Base-by-base conservation (phyloP, 2,329 filamentous ascomycete species). In the Fonsecaea multimorphosa region DNA sequence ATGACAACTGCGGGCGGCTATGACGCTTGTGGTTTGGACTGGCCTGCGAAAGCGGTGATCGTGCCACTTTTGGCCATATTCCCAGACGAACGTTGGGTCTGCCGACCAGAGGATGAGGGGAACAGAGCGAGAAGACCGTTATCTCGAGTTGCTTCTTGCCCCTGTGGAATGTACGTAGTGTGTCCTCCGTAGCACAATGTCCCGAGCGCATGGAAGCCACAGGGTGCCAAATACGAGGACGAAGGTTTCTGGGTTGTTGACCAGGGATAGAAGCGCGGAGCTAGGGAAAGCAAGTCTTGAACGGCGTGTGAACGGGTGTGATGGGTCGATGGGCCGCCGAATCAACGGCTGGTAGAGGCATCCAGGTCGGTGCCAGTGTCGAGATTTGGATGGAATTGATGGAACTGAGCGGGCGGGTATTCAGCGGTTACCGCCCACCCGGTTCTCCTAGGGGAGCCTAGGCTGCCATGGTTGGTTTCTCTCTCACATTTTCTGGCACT, bases 341-440 rank as follows among this genome's bases (percentile, higher is more conserved):
- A 68, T 68, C 66, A 65, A 51, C 27, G 36, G 38, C 38, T 40
- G 34, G 31, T 38, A 14, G 36, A 59, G 38, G 36, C 49, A 44
- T 59, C 11, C 14, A 32, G 56, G n/a, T n/a, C n/a, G n/a, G n/a
- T n/a, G n/a, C n/a, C n/a, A n/a, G n/a, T n/a, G 56, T 19, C 12
- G 19, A 34, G 8, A 32, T 16, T 36, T 38, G 54, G 34, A 19
- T 34, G 22, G 7, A 44, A 32, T 14, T 36, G 34, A 19, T 34
- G 22, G 7, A 44, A 32, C 24, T 36, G 27, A n/a, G 32, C 27
- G 29, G 29, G 63, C 56, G 62, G 58, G 58, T 65, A 61, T 61
- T 19, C 52, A 67, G 62, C 52, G 51, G 54, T 54, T 65, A 68
- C 66, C 66, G 60, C 57, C 63, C 55, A 63, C 59, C 56, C 57